These are phyloP conservation scores for Lepidopterella palustris DNA, from an alignment of 495 filamentous ascomycete genomes.

Conservation along the genomic window DNA sequence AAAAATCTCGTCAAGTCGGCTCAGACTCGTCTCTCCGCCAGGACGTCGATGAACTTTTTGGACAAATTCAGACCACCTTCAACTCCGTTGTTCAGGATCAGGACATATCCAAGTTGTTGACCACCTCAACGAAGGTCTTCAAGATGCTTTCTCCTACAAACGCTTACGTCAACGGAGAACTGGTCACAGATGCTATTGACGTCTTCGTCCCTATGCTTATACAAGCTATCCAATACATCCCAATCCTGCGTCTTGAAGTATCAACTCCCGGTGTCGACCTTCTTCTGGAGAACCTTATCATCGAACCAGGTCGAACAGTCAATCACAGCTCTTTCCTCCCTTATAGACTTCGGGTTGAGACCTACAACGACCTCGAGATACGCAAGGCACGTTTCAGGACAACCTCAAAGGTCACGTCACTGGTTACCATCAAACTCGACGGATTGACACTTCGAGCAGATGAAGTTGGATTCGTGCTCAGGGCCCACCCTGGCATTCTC, in stretches of 20 bases:
- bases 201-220: slow-evolving; percentile 76
- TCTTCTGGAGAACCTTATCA: slow-evolving; percentile 79
- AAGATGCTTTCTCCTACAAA: slow-evolving; percentile 57
- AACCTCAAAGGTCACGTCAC: slow-evolving; percentile 55
- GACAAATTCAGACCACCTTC: slow-evolving; percentile 61
- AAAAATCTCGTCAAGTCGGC: slow-evolving; percentile 57
- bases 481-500: slow-evolving; percentile 59
- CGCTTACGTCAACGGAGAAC: slow-evolving; percentile 53
- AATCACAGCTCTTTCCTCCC: slow-evolving; percentile 87
- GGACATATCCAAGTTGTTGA: slow-evolving; percentile 59
- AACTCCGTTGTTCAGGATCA: slow-evolving; percentile 61
- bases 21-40: slow-evolving; percentile 58
- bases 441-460: slow-evolving; percentile 76
- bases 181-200: slow-evolving; percentile 66
- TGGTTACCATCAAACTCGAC: slow-evolving; percentile 67
- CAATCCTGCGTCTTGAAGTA: slow-evolving; percentile 80
- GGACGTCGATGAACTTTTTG: slow-evolving; percentile 67
- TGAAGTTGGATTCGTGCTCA: slow-evolving; percentile 76
- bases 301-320: slow-evolving; percentile 80
- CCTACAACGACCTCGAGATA: slow-evolving; percentile 79
- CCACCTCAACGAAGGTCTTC: slow-evolving; percentile 57
- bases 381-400: slow-evolving; percentile 70
- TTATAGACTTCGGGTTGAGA: slow-evolving; percentile 70
- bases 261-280: slow-evolving; percentile 78
- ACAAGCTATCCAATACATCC: slow-evolving; percentile 71